Evolutionary conservation across 306 rosid species (phyloP), one percentile per base, ranked within the genome.

Genomic region (Inga leiocalycina): DNA sequence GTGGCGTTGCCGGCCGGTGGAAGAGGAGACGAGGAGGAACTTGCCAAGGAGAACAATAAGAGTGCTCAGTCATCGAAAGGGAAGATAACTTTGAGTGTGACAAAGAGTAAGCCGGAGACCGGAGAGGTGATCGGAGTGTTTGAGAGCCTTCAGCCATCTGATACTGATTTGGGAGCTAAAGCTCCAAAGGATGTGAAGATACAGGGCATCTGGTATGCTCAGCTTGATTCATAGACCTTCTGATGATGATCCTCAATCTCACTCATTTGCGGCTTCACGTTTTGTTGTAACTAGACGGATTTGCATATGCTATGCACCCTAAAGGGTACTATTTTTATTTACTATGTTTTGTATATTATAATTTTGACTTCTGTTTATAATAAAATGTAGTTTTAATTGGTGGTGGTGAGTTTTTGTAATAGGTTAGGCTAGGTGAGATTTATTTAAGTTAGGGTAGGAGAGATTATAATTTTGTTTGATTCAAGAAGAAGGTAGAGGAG

Each of bases 201-300:
- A 80, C 96, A 91, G 86, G 99, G 99, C 3, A 4, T 96, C 46
- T 95, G 99, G 99, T 95, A 95, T 85, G 99, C 97, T 83, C 99
- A 95, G 93, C 99, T 95, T 75, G 99, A 93, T 1, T 89, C 84
- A 45, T 90, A 90, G 92, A 87, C 12, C 59, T 61, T 20, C 39
- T 22, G 51, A 20, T 77, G 16, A 7, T 27, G 30, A 27, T 51
- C 17, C 12, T 56, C 30, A 41, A 34, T 49, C 37, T 61, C 41
- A 16, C 13, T 34, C 8, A 67, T 67, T 2, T 67, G 45, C 8
- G 43, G 72, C 24, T 49, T 82, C 76, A 39, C 68, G 86, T 87
- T 88, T 88, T 90, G 88, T 80, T 89, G 81, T 81, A 76, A 83
- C 85, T 84, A 39, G 59, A 77, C 17, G 78, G 65, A 73, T 83